phyloP scores from a whole-genome alignment of 306 rosid species.

The Senna siamea region DNA sequence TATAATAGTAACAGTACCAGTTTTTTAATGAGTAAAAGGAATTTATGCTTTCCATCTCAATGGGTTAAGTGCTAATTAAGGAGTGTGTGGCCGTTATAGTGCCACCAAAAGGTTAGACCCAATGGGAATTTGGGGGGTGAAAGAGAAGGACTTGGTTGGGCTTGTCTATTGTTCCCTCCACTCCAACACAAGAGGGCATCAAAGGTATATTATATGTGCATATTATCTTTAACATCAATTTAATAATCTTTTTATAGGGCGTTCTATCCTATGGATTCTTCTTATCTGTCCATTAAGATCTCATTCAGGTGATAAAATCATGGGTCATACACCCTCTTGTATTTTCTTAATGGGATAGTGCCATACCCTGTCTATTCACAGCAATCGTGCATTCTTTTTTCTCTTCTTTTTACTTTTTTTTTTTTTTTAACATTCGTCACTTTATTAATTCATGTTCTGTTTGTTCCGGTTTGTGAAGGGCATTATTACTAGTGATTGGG shows the following conservation, averaged over 20 bases:
- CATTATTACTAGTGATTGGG: neutral
- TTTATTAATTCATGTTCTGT: neutral
- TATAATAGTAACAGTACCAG: neutral
- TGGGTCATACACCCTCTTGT: constrained; percentile 40
- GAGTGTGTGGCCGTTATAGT: constrained; percentile 49
- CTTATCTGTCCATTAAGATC: constrained; percentile 69
- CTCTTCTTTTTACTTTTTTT: too few relatives aligned
- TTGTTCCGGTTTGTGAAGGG: neutral
- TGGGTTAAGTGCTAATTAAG: constrained; percentile 34
- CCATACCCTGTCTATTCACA: constrained; percentile 34
- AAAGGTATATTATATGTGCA: constrained; percentile 32
- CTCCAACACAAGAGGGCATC: constrained; percentile 74
- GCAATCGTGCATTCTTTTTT: neutral
- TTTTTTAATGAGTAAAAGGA: constrained; percentile 33
- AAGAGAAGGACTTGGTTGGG: constrained; percentile 48
- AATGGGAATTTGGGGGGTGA: constrained; percentile 56
- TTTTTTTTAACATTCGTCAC: neutral
- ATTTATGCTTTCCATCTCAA: constrained; percentile 48
- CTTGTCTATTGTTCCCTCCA: constrained; percentile 89
- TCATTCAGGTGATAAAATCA: constrained; percentile 68
- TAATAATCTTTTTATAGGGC: too few relatives aligned
- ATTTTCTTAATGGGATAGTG: constrained; percentile 18
- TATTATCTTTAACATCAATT: constrained; percentile 27
- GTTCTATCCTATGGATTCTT: constrained; percentile 56
- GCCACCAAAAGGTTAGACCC: constrained; percentile 67